Evolutionary conservation across 306 rosid species (phyloP).

Genomic region (Pachyrhizus erosus): DNA sequence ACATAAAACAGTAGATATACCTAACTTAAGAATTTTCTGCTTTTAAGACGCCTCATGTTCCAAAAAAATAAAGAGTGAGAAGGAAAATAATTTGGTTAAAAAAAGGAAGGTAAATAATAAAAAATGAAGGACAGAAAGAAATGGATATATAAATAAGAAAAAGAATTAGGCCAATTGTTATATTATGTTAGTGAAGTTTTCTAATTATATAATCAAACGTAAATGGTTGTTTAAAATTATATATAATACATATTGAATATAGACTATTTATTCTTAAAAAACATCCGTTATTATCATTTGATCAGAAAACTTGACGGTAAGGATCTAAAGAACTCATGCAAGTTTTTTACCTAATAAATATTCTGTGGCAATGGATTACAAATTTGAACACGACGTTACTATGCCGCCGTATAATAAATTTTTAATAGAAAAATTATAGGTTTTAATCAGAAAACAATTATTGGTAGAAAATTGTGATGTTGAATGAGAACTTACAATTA

Average conservation of each 20-base stretch:
- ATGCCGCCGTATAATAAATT: too few relatives aligned
- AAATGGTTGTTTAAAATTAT: neutral
- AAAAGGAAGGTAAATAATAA: neutral
- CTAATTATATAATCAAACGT: neutral
- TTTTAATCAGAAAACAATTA: neutral
- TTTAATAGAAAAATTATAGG: too few relatives aligned
- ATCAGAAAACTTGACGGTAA: neutral
- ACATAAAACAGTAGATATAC: neutral
- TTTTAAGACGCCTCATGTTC: neutral
- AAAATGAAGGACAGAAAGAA: neutral
- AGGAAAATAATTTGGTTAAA: too few relatives aligned
- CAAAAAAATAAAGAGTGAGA: too few relatives aligned
- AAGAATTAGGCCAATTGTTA: neutral
- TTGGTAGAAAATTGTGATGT: neutral
- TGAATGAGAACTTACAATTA: neutral
- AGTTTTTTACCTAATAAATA: neutral
- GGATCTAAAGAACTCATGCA: neutral
- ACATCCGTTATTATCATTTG: neutral
- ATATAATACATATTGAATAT: neutral
- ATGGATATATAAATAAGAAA: neutral
- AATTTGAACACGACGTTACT: neutral
- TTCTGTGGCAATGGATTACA: neutral
- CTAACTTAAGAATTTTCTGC: neutral
- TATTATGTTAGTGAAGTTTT: neutral
- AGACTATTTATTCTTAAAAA: neutral